Percentiles rank a stretch among this genome's conserved stretches.
Conservation (phyloP, 305 asterid species). For the Lippia alba region DNA sequence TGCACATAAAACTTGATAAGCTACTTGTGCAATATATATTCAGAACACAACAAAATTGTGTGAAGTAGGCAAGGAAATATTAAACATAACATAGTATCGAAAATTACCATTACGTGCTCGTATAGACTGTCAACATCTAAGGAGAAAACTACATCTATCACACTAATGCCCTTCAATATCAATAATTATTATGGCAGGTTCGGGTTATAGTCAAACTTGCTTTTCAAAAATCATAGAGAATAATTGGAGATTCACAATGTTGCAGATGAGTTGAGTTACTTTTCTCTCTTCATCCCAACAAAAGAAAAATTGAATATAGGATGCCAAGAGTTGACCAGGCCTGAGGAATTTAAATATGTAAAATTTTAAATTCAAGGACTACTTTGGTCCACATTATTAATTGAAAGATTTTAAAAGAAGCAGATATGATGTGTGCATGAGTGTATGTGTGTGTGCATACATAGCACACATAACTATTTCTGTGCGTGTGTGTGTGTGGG, state of each 20-base stretch:
- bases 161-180: slow-evolving; percentile 5
- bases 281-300: slow-evolving; percentile 11
- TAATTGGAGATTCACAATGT: background rate
- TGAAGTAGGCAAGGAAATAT: slow-evolving; percentile 4
- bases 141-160: slow-evolving; percentile 11
- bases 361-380: too few species aligned
- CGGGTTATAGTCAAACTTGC: slow-evolving; percentile 10
- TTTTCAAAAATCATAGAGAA: background rate
- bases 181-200: background rate
- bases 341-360: too few species aligned
- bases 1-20: slow-evolving; percentile 46
- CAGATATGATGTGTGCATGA: too few species aligned
- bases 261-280: slow-evolving; percentile 2
- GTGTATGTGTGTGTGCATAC: too few species aligned
- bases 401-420: too few species aligned
- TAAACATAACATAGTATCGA: slow-evolving; percentile 9
- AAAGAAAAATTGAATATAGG: too few species aligned
- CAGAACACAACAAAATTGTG: slow-evolving; percentile 15
- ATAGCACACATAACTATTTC: too few species aligned
- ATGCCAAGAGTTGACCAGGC: too few species aligned
- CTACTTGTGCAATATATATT: slow-evolving; percentile 26
- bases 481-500: too few species aligned
- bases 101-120: slow-evolving; percentile 20
- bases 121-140: background rate
- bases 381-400: too few species aligned